phyloP scores from a whole-genome alignment of 2,329 filamentous ascomycete species.

The Corniculantispora saksenae region DNA sequence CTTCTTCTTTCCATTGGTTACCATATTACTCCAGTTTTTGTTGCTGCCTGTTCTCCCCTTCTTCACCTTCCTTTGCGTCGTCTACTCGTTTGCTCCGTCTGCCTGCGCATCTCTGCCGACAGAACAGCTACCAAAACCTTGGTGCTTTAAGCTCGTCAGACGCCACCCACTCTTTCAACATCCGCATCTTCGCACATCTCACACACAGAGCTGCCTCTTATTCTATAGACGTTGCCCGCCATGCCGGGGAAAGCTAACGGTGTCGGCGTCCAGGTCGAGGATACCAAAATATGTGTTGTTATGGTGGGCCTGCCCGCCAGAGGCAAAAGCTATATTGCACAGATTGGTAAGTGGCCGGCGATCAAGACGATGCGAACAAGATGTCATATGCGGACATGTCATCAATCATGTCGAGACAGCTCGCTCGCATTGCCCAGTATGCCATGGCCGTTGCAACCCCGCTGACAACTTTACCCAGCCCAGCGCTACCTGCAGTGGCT shows the following conservation, averaged over 20 bases:
- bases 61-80: not conserved
- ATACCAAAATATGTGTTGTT: constrained; percentile 95
- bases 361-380: constrained; percentile 15
- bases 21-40: constrained; percentile 5
- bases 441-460: not conserved
- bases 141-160: not conserved
- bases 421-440: not conserved
- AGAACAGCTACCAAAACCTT: not conserved
- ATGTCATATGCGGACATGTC: not conserved
- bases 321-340: constrained; percentile 96
- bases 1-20: not conserved
- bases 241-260: constrained; percentile 61
- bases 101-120: not conserved
- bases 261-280: constrained; percentile 82
- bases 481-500: constrained; percentile 96
- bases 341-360: constrained; percentile 70
- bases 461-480: constrained; percentile 52
- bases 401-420: not conserved
- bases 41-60: not conserved
- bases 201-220: constrained; percentile 8
- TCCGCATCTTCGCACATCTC: not conserved
- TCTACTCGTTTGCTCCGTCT: not conserved
- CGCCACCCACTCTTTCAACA: not conserved
- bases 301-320: constrained; percentile 97
- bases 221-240: constrained; percentile 11